Evolutionary conservation across 192 early-diverging fungal genomes (phyloP).

Genomic region (Podila clonocystis): DNA sequence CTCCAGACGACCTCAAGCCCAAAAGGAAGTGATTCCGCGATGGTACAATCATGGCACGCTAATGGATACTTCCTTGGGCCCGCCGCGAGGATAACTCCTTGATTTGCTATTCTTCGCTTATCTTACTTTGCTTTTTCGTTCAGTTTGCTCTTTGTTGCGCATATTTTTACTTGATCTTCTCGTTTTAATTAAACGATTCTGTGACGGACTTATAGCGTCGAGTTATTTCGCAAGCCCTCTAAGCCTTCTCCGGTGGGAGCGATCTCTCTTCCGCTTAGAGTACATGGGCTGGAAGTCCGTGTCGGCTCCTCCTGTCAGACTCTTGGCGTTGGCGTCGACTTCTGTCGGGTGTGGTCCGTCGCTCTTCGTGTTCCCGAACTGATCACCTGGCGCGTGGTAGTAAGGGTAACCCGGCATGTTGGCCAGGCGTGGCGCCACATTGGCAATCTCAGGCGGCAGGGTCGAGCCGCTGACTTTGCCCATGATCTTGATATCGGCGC

Average conservation of each 20-base stretch:
- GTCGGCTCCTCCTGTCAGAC: conserved; percentile 22
- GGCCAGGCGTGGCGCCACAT: conserved; percentile 17
- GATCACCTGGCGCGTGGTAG: conserved; percentile 27
- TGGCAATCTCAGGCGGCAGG: conserved; percentile 45
- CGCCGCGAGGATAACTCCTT: too few species aligned
- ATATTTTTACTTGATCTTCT: too few species aligned
- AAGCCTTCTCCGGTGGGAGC: too few species aligned
- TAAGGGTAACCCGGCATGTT: conserved; percentile 42
- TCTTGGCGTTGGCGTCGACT: conserved; percentile 17
- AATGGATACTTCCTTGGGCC: too few species aligned
- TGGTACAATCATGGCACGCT: too few species aligned
- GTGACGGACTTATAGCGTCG: too few species aligned
- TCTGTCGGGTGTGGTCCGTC: conserved; percentile 20
- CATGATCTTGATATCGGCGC: conserved; percentile 74
- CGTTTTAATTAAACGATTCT: too few species aligned
- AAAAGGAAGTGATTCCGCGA: too few species aligned
- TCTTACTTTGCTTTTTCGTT: too few species aligned
- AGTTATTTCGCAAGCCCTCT: background rate
- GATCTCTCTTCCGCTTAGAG: conserved; percentile 3
- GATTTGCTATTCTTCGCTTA: too few species aligned
- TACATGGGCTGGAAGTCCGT: background rate
- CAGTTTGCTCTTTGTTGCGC: too few species aligned
- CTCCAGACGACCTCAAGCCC: too few species aligned
- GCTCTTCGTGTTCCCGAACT: conserved; percentile 31
- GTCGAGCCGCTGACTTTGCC: conserved; percentile 36